Conservation (phyloP, 2,329 filamentous ascomycete genomes). For the Celoporthe dispersa region DNA sequence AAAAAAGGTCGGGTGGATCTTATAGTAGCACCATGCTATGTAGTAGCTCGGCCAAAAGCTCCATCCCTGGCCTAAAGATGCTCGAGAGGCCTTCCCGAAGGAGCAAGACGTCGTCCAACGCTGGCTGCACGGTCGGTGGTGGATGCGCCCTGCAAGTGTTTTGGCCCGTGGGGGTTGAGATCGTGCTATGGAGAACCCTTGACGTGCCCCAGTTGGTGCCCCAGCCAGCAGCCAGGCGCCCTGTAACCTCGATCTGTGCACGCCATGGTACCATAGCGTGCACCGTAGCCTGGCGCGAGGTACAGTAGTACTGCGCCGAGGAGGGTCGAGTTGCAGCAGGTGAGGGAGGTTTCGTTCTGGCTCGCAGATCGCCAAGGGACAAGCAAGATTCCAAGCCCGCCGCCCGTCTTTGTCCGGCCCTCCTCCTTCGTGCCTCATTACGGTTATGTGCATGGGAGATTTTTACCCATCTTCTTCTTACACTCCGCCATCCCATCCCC, state of each 20-base stretch:
- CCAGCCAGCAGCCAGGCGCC: conserved; percentile 5
- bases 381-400: conserved; percentile 8
- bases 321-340: too few relatives aligned
- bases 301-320: neutral
- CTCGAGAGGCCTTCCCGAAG: conserved; percentile 5
- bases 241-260: conserved; percentile 15
- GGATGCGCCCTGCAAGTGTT: conserved; percentile 8
- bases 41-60: neutral
- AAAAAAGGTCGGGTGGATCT: neutral
- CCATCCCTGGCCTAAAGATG: neutral
- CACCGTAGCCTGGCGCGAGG: too few relatives aligned
- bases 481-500: neutral
- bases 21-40: neutral
- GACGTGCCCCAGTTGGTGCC: neutral
- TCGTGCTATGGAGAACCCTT: conserved; percentile 15
- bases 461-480: neutral
- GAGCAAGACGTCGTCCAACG: conserved; percentile 6
- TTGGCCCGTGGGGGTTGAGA: conserved; percentile 16
- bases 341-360: neutral
- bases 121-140: neutral
- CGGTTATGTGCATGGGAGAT: neutral
- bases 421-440: neutral
- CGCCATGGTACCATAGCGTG: neutral
- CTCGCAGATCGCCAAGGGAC: neutral
- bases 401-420: neutral